A percentile compares a stretch with the other conserved stretches of the same genome.
Evolutionary conservation across 2,329 filamentous ascomycete genomes (phyloP).

Genomic region (Penicillium sp.): DNA sequence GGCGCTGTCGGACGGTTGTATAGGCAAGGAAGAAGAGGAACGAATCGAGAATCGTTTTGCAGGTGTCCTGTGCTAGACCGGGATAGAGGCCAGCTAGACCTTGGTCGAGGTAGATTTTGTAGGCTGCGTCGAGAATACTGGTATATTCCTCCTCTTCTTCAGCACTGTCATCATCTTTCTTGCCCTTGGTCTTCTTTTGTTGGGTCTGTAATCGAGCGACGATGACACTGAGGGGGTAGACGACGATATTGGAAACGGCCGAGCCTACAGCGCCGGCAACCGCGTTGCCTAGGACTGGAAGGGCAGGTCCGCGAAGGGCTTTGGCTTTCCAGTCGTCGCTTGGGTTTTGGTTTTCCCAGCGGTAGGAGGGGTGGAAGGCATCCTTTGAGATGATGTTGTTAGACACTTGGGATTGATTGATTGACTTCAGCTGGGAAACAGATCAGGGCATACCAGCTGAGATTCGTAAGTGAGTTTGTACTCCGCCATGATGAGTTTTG

Average conservation of each 20-base stretch:
- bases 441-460: conserved; percentile 19
- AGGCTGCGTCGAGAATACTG: conserved; percentile 67
- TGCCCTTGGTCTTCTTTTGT: conserved; percentile 45
- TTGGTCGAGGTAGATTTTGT: conserved; percentile 69
- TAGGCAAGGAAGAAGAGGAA: conserved; percentile 89
- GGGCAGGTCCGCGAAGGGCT: conserved; percentile 42
- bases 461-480: conserved; percentile 65
- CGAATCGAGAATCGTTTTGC: conserved; percentile 70
- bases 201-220: conserved; percentile 82
- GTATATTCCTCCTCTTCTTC: conserved; percentile 57
- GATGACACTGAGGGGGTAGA: conserved; percentile 80
- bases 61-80: conserved; percentile 64
- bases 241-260: conserved; percentile 73
- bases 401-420: background rate
- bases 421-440: background rate
- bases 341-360: conserved; percentile 35
- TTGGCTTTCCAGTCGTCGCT: conserved; percentile 34
- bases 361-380: conserved; percentile 47
- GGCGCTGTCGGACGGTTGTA: conserved; percentile 53
- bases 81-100: conserved; percentile 75
- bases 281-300: conserved; percentile 80
- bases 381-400: conserved; percentile 30
- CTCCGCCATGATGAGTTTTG: conserved; percentile 56
- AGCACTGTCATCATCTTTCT: conserved; percentile 51
- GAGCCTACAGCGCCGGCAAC: conserved; percentile 76